Evolutionary conservation across 1,284 basidiomycete species (phyloP).

Genomic region (Leucoagaricus sp.): DNA sequence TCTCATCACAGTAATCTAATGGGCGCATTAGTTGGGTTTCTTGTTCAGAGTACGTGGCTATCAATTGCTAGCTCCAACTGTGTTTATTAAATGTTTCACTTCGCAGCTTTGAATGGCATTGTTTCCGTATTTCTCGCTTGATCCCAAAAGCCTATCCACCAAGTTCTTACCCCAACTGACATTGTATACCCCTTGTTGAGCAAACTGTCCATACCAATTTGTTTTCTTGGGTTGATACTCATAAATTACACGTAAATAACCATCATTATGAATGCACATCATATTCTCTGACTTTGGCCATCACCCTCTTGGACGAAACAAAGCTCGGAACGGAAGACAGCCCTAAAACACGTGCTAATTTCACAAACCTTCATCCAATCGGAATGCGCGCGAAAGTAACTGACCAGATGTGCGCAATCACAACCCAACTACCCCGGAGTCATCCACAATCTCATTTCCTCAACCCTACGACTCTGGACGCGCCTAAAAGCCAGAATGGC

Average conservation of each 20-base stretch:
- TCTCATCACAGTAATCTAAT: conserved; percentile 12
- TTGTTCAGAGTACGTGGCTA: conserved; percentile 63
- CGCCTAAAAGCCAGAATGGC: neutral
- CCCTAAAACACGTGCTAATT: neutral
- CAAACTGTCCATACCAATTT: no score
- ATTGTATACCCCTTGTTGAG: neutral
- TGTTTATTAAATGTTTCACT: neutral
- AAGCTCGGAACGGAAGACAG: neutral
- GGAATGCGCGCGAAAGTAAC: neutral
- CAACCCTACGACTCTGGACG: neutral
- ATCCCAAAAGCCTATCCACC: no score
- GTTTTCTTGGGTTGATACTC: no score
- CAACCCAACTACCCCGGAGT: neutral
- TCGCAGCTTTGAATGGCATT: conserved; percentile 5
- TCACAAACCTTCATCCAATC: neutral
- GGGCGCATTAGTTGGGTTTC: conserved; percentile 59
- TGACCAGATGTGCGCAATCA: conserved; percentile 1
- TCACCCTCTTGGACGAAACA: neutral
- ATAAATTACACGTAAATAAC: no score
- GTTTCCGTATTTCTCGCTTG: no score
- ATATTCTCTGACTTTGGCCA: no score
- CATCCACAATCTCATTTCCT: neutral
- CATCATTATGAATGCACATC: no score
- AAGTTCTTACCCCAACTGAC: neutral
- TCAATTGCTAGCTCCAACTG: neutral